phyloP scores from a whole-genome alignment of 148 eudicot species.

The Dianthus caryophyllus region DNA sequence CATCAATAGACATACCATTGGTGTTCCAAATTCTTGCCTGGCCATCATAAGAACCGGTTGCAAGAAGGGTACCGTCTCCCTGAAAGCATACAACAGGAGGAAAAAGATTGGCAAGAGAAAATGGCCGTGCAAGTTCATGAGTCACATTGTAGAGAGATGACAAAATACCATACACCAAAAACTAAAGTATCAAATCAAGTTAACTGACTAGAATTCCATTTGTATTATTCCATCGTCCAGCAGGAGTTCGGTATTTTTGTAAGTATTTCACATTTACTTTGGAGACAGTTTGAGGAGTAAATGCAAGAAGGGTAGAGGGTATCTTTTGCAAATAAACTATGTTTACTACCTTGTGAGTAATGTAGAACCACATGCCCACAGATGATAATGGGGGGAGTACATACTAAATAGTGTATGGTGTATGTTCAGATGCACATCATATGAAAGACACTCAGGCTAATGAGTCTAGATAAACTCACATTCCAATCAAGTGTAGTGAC shows the following conservation, averaged over 20 bases:
- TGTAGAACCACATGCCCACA: too few relatives aligned
- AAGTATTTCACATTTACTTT: too few relatives aligned
- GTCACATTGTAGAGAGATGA: background rate
- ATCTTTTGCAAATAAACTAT: too few relatives aligned
- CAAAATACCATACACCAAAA: background rate
- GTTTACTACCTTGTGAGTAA: too few relatives aligned
- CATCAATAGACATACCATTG: conserved; percentile 37
- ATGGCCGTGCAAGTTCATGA: background rate
- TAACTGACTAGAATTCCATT: background rate
- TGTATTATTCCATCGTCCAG: background rate
- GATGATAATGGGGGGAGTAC: too few relatives aligned
- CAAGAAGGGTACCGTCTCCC: conserved; percentile 71
- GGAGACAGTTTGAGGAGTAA: too few relatives aligned
- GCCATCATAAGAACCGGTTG: conserved; percentile 84
- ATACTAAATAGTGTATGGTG: too few relatives aligned
- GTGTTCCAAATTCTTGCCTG: conserved; percentile 71
- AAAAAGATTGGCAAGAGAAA: background rate
- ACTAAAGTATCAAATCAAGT: background rate
- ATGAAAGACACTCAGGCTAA: background rate
- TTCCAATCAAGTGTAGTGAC: conserved; percentile 87
- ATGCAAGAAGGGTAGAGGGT: too few relatives aligned
- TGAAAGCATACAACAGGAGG: conserved; percentile 23
- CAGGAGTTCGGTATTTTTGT: background rate
- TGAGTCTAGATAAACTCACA: conserved; percentile 40
- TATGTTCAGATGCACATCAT: background rate